Evolutionary conservation across 148 eudicot species (phyloP).

Genomic region (Limonium bicolor): DNA sequence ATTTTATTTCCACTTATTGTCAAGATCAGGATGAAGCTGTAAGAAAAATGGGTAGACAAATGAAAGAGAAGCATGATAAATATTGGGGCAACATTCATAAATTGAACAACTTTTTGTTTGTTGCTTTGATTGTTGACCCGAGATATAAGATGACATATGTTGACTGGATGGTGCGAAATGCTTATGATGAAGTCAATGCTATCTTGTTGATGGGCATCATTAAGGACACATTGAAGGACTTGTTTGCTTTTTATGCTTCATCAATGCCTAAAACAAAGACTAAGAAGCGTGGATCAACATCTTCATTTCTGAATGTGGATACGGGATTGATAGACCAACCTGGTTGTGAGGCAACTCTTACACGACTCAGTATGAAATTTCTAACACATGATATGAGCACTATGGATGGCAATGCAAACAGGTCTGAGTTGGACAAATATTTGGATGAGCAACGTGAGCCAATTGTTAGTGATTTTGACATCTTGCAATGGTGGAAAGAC

Average conservation of each 20-base stretch:
- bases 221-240: background rate
- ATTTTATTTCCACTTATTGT: background rate
- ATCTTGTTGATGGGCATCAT: background rate
- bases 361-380: too few relatives aligned
- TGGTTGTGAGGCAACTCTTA: too few relatives aligned
- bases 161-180: background rate
- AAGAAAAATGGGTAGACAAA: background rate
- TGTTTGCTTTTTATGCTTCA: background rate
- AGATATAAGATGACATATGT: background rate
- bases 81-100: constrained; percentile 2
- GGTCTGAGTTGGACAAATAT: constrained; percentile 1
- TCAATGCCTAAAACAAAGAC: background rate
- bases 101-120: background rate
- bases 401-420: background rate
- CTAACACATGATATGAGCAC: background rate
- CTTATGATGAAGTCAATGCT: background rate
- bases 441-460: background rate
- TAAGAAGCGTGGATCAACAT: background rate
- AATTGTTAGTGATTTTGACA: background rate
- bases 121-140: constrained; percentile 3
- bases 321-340: too few relatives aligned
- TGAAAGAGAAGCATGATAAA: background rate
- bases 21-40: background rate
- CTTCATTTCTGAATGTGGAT: too few relatives aligned
- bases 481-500: constrained; percentile 2